phyloP scores from a whole-genome alignment of 495 filamentous ascomycete genomes.

The Daldinia caldariorum region DNA sequence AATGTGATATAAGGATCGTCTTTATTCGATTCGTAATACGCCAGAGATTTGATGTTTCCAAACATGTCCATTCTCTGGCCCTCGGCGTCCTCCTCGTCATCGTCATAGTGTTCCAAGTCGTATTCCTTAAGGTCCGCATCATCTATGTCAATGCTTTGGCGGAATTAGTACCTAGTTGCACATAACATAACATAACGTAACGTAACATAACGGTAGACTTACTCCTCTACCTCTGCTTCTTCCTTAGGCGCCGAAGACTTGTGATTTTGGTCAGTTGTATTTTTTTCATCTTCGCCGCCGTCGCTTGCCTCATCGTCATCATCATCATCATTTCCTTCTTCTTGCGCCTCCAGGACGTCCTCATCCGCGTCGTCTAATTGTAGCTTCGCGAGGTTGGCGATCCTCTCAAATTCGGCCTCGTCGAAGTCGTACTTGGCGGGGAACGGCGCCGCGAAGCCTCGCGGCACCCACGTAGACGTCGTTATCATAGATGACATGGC shows the following conservation, averaged over 20 bases:
- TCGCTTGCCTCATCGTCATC: conserved; percentile 48
- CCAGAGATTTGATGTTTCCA: conserved; percentile 89
- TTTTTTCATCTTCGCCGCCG: conserved; percentile 37
- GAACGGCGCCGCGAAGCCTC: conserved; percentile 91
- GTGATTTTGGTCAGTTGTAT: conserved; percentile 38
- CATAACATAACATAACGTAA: neutral
- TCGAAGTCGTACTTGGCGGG: conserved; percentile 90
- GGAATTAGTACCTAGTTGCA: conserved; percentile 36
- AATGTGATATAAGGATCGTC: conserved; percentile 97
- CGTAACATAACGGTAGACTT: conserved; percentile 14
- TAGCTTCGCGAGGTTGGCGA: conserved; percentile 86
- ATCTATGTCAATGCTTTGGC: conserved; percentile 58
- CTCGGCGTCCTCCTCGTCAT: conserved; percentile 72
- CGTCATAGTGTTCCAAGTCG: conserved; percentile 93
- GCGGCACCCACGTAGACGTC: conserved; percentile 90
- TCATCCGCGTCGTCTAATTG: conserved; percentile 93
- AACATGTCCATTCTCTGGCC: conserved; percentile 87
- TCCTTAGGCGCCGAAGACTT: conserved; percentile 43
- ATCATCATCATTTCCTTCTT: conserved; percentile 51
- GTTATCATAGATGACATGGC: conserved; percentile 80
- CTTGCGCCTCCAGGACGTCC: conserved; percentile 76
- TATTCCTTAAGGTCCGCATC: conserved; percentile 95
- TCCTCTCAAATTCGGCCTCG: conserved; percentile 91
- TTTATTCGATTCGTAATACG: conserved; percentile 91
- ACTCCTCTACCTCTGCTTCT: conserved; percentile 50